Base-by-base conservation (phyloP, 2,329 filamentous ascomycete species). In the Beauveria sp. region DNA sequence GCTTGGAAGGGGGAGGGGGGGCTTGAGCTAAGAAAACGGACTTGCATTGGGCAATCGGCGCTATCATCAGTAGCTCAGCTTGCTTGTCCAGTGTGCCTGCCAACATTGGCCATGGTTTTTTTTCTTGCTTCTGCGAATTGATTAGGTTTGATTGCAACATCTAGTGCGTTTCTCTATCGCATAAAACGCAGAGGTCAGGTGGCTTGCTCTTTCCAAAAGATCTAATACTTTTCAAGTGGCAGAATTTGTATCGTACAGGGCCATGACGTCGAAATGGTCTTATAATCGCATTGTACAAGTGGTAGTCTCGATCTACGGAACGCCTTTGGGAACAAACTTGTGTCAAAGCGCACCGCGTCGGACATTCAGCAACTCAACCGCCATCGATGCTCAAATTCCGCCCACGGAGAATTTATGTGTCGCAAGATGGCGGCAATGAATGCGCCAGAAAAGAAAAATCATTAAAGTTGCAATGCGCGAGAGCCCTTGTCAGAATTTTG, bases 31-130 rank as follows among this genome's bases (percentile, higher is more conserved):
- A 48, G 55, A 34, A 54, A 49, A 51, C 46, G 20, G 46, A 26
- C 56, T 50, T 59, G 56, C 56, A 59, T 59, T 42, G 24, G 10
- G 46, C 34, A 34, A 59, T 59, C 56, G 56, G 56, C 56, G 38
- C 56, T 59, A 59, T 51, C 50, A 43, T 22, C 46, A 51, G 31
- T 34, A 34, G 31, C 31, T 34, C 31, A 34, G 31, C 31, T 34
- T 14, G 31, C 31, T 34, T 34, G 31, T 34, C 16, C 20, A n/a
- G 16, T 26, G n/a, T 49, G 55, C 20, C 31, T 49, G 28, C 20
- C 5, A 49, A 24, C 12, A n/a, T 49, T n/a, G n/a, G 18, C n/a
- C 20, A 40, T 31, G 43, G 43, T 31, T 20, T 38, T 46, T 46
- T 24, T 40, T n/a, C 31, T 34, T 24, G 20, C 43, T 49, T 48